Evolutionary conservation across 148 eudicot species (phyloP).

Genomic region (Camellia lanceoleosa): DNA sequence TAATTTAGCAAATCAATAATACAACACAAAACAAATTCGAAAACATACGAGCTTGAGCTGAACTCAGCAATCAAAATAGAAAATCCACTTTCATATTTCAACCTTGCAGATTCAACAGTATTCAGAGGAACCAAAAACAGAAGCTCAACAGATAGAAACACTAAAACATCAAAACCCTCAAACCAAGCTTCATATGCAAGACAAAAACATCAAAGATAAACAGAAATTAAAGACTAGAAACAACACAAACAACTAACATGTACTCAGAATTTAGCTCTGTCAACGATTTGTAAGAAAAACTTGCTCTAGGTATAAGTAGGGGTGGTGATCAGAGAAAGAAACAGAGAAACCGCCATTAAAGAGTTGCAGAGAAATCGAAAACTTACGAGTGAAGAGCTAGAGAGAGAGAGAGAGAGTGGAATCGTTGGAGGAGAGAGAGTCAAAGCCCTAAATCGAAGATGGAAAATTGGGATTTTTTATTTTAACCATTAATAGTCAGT

Average conservation of each 20-base stretch:
- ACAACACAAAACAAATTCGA: not conserved
- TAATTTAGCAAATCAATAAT: not conserved
- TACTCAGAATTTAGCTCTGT: not conserved
- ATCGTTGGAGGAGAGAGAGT: not conserved
- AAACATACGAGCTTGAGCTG: not conserved
- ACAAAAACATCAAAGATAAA: too few relatives aligned
- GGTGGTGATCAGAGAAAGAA: not conserved
- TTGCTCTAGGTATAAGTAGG: not conserved
- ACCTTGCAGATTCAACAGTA: not conserved
- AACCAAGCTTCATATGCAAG: slow-evolving; percentile 8
- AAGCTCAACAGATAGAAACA: not conserved
- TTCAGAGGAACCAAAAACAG: not conserved
- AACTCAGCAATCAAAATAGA: not conserved
- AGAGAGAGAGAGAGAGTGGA: not conserved
- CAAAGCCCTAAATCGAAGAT: slow-evolving; percentile 10
- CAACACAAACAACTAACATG: not conserved
- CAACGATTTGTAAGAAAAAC: not conserved
- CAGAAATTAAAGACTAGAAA: not conserved
- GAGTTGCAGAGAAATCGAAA: not conserved
- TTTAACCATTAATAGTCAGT: not conserved
- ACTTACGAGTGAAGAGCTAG: slow-evolving; percentile 5
- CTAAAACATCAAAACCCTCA: slow-evolving; percentile 4
- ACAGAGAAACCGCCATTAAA: not conserved
- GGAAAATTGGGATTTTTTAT: not conserved
- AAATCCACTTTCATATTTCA: not conserved